phyloP scores from a whole-genome alignment of 2,329 filamentous ascomycete species.

The Fusarium chlamydosporum region DNA sequence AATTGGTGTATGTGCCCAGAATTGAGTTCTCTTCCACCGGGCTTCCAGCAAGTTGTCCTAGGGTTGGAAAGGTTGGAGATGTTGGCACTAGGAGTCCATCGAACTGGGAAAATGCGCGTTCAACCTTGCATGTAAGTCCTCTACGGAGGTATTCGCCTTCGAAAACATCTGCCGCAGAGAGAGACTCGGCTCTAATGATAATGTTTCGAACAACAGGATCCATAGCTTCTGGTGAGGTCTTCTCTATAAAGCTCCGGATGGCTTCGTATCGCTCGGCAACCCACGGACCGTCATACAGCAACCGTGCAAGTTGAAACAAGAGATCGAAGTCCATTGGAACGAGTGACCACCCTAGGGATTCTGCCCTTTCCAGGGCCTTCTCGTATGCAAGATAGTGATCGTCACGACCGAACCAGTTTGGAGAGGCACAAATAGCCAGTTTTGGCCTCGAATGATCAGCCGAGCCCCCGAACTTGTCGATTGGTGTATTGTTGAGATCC shows the following conservation, averaged over 20 bases:
- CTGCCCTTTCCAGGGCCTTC: slow-evolving; percentile 56
- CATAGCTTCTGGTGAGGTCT: slow-evolving; percentile 49
- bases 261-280: slow-evolving; percentile 70
- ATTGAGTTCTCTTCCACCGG: slow-evolving; percentile 68
- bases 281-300: slow-evolving; percentile 71
- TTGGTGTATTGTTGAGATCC: slow-evolving; percentile 1
- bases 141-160: slow-evolving; percentile 56
- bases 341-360: slow-evolving; percentile 59
- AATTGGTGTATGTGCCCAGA: slow-evolving; percentile 71
- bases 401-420: slow-evolving; percentile 55
- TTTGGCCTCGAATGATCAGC: slow-evolving; percentile 49
- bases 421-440: slow-evolving; percentile 59
- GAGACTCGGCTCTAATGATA: slow-evolving; percentile 57
- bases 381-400: slow-evolving; percentile 61
- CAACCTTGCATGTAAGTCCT: slow-evolving; percentile 59
- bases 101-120: slow-evolving; percentile 58
- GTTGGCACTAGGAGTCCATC: slow-evolving; percentile 70
- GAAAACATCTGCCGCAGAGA: slow-evolving; percentile 63
- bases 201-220: slow-evolving; percentile 56
- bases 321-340: slow-evolving; percentile 62
- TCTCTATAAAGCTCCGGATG: slow-evolving; percentile 62
- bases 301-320: slow-evolving; percentile 66
- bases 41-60: slow-evolving; percentile 64
- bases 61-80: slow-evolving; percentile 65
- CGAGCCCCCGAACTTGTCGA: slow-evolving; percentile 52